Evolutionary conservation across 371 early-diverging fungal species (phyloP), one percentile per base, ranked within the genome.

Genomic region (Mucor saturninus): DNA sequence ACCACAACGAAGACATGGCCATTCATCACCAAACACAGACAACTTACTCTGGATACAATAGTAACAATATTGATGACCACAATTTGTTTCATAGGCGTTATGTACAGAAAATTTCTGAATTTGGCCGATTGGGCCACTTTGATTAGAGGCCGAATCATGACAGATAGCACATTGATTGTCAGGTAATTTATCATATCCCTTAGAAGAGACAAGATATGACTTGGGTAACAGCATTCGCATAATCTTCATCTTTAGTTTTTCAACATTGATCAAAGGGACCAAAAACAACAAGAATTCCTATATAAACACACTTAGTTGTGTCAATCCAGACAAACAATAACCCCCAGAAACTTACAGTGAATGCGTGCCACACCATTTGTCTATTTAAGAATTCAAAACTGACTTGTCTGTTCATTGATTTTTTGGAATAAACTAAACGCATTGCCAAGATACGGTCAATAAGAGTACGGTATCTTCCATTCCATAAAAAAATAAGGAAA

Each of bases 331-430:
- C 3, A 4, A 14, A n/a, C 6, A 13, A 14, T 56, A 21, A 4
- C 21, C 1, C 13, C 26, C 26, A 29, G 26, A 10, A 26, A 68
- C 85, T 65, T 86, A 92, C 93, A 26, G 95, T 95, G 66, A 96
- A 94, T 49, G 95, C 94, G 37, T 93, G 91, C 96, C 96, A 95
- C 50, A 95, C 94, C 73, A 95, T 84, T 78, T 96, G 95, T 37
- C 97, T 83, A 71, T 96, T 96, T 71, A 96, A 80, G 66, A 93
- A 95, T 68, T 95, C 97, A 69, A 93, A 95, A 69, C 91, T 93
- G 50, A 95, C 89, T 65, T 87, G 86, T 49, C 94, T 86, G 51
- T 87, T 79, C 61, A 90, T 76, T 30, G 90, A 89, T 45, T 90
- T 88, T 48, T 89, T 86, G 11, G 86, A 84, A 69, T 92, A 92